These are phyloP conservation scores for Colletotrichum spaethianum DNA, from an alignment of 2,329 filamentous ascomycete species.

Conservation along the genomic window DNA sequence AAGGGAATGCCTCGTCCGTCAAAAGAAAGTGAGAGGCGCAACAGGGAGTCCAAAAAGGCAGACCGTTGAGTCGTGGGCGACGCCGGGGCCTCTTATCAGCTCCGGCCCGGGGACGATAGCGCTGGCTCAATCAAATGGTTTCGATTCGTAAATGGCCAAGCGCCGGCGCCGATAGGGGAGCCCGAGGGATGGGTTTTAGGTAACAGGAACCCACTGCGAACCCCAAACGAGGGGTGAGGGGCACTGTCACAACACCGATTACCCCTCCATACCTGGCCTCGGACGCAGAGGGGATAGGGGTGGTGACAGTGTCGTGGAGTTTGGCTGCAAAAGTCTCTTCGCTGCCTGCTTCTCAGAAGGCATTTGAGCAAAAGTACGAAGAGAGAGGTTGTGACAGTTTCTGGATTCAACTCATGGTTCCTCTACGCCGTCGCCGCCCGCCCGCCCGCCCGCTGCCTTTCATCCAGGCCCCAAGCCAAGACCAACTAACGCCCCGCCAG, in stretches of 20 bases:
- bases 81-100: constrained; percentile 33
- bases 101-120: constrained; percentile 24
- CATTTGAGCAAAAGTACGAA: background rate
- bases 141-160: constrained; percentile 30
- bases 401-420: background rate
- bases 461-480: background rate
- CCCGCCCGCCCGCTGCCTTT: background rate
- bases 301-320: background rate
- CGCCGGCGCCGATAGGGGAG: constrained; percentile 20
- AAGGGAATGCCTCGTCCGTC: background rate
- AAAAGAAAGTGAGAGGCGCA: background rate
- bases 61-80: constrained; percentile 7
- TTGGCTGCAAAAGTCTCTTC: background rate
- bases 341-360: background rate
- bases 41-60: background rate
- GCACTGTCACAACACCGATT: constrained; percentile 9
- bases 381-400: background rate
- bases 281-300: background rate
- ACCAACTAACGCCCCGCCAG: constrained; percentile 18
- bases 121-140: constrained; percentile 33
- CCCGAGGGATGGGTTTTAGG: constrained; percentile 14
- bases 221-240: constrained; percentile 28
- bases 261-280: constrained; percentile 15
- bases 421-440: background rate
- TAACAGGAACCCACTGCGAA: constrained; percentile 4